A percentile compares a stretch with the other conserved stretches of the same genome.
Evolutionary conservation across 148 eudicot species (phyloP).

Genomic region (Persicaria maculosa): DNA sequence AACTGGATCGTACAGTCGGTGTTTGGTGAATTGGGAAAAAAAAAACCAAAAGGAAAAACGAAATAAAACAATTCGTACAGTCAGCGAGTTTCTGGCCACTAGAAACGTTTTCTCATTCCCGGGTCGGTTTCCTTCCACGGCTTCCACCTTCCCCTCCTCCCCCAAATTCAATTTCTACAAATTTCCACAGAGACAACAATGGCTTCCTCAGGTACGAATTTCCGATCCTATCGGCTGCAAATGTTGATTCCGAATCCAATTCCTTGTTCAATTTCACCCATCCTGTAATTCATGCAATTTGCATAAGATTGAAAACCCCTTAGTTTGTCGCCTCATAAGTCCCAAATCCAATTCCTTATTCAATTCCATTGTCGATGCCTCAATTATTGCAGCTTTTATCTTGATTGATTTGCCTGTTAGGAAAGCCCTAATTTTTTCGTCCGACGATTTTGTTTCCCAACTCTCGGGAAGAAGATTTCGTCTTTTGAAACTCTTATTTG

Average conservation of each 20-base stretch:
- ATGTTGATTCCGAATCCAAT: not conserved
- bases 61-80: too few relatives aligned
- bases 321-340: not conserved
- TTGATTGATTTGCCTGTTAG: not conserved
- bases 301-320: not conserved
- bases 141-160: not conserved
- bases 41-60: too few relatives aligned
- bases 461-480: not conserved
- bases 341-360: too few relatives aligned
- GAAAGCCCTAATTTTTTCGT: not conserved
- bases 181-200: not conserved
- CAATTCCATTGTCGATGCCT: not conserved
- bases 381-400: not conserved
- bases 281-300: not conserved
- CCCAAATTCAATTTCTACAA: not conserved
- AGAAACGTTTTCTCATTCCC: conserved; percentile 4
- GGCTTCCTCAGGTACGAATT: conserved; percentile 12
- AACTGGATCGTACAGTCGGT: not conserved
- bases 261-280: not conserved
- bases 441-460: not conserved
- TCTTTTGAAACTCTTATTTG: not conserved
- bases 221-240: not conserved
- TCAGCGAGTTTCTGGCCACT: conserved; percentile 10
- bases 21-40: not conserved
- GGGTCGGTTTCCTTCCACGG: not conserved